phyloP scores from a whole-genome alignment of 495 filamentous ascomycete genomes.

The Neurospora sp. region DNA sequence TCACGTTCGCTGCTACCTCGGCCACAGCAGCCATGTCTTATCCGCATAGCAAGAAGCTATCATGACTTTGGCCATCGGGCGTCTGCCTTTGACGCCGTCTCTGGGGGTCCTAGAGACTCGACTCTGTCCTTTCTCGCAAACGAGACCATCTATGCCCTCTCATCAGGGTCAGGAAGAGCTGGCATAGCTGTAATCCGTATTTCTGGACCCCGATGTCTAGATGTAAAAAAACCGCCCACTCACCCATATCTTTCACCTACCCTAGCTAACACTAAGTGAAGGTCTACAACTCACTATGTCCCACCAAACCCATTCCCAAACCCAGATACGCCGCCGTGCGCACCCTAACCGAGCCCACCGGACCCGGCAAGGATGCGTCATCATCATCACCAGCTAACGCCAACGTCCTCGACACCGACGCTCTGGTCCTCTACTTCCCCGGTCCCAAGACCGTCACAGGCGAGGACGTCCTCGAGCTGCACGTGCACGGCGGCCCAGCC shows the following conservation, averaged over 20 bases:
- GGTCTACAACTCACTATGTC: constrained; percentile 74
- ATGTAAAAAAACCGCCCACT: constrained; percentile 35
- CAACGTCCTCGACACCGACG: constrained; percentile 65
- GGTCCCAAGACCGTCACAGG: constrained; percentile 77
- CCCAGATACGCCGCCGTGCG: constrained; percentile 70
- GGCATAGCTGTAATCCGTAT: constrained; percentile 88
- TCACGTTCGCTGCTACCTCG: background rate
- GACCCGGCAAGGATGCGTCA: constrained; percentile 12
- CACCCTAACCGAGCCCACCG: constrained; percentile 58
- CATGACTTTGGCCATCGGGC: constrained; percentile 1
- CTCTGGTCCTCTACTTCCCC: constrained; percentile 83
- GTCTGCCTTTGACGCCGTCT: background rate
- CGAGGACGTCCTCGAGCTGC: constrained; percentile 85
- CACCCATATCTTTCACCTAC: background rate
- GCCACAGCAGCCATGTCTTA: background rate
- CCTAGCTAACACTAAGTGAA: constrained; percentile 20
- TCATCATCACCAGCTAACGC: background rate
- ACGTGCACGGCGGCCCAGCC: constrained; percentile 87
- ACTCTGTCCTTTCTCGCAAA: constrained; percentile 5
- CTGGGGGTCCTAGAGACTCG: background rate
- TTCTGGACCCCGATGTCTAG: constrained; percentile 66
- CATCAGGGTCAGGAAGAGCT: constrained; percentile 74
- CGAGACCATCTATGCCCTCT: constrained; percentile 85
- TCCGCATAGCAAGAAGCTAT: background rate
- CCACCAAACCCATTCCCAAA: constrained; percentile 48